phyloP scores from a whole-genome alignment of 31 red algal species.

The Endocladia muricata region DNA sequence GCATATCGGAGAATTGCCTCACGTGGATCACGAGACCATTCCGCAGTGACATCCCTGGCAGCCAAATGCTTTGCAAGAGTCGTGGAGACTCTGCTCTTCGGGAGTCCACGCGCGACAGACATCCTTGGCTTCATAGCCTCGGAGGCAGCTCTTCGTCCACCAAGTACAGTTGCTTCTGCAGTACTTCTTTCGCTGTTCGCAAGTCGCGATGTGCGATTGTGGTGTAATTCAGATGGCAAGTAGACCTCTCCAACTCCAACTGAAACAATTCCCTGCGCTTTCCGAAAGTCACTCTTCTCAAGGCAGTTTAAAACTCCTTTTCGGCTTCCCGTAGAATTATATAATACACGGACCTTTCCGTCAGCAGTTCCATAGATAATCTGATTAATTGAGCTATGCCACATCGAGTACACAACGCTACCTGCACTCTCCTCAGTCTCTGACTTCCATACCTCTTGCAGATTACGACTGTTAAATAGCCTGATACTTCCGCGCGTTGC shows the following conservation, averaged over 20 bases:
- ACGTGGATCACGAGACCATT: slow-evolving; percentile 60
- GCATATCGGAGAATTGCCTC: slow-evolving; percentile 63
- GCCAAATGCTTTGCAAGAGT: slow-evolving; percentile 44
- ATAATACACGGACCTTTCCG: slow-evolving; percentile 37
- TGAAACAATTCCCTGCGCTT: slow-evolving; percentile 45
- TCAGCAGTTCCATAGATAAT: slow-evolving; percentile 52
- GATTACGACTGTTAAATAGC: slow-evolving; percentile 23
- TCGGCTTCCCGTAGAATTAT: slow-evolving; percentile 33
- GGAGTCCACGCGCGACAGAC: neutral
- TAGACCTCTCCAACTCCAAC: slow-evolving; percentile 32
- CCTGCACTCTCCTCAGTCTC: slow-evolving; percentile 21
- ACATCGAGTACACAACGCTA: slow-evolving; percentile 40
- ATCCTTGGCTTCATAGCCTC: slow-evolving; percentile 24
- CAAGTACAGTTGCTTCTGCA: neutral
- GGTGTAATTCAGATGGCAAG: slow-evolving; percentile 20
- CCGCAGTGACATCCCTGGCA: slow-evolving; percentile 28
- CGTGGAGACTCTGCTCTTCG: neutral
- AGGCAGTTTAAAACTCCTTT: slow-evolving; percentile 48
- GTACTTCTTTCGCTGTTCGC: neutral
- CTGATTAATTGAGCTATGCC: slow-evolving; percentile 61
- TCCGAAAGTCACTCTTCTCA: slow-evolving; percentile 39
- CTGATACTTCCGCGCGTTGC: slow-evolving; percentile 16
- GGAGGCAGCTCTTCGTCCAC: neutral
- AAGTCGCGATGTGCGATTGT: neutral
- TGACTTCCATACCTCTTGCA: slow-evolving; percentile 35